Base-by-base conservation (phyloP, 1,284 basidiomycete species). In the Pascua guehoae region DNA sequence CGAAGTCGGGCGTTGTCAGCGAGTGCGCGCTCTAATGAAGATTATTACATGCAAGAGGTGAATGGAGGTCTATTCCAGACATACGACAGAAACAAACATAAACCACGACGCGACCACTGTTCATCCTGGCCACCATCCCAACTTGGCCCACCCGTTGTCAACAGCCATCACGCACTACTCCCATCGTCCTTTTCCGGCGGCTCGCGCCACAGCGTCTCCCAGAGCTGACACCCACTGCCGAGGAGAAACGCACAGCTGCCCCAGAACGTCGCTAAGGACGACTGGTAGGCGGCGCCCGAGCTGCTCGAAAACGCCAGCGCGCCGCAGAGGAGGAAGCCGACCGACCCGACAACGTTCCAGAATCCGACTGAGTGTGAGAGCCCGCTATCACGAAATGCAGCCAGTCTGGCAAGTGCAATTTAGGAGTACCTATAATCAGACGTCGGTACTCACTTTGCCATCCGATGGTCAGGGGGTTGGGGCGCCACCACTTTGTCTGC, bases 231-330 rank as follows among this genome's bases (percentile, higher is more conserved):
- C 0, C 79, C 60, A 61, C 82, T 83, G 5, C 82, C 83, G 45
- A 85, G 81, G 67, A 85, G 71, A 75, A 85, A 85, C 7, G 81
- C 83, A 81, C 82, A 85, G 14, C 81, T 79, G 17, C 82, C 84
- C 84, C 83, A 85, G 65, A 83, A 85, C 0, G 84, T 85, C 12
- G 79, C 76, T 41, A 84, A 69, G 8, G 78, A 76, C 62, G 81
- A 82, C 67, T 85, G 79, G 63, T 84, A 85, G 47, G 37, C 9
- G 16, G 73, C 73, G n/a, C 78, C 74, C 7, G 48, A 60, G 37
- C 65, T 62, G 5, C 74, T 61, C 5, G 76, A 80, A 57, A 80
- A 83, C 0, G 83, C 83, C 8, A 84, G 71, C 2, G 80, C 82
- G 8, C 82, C 83, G 52, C 82, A 85, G 2, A 83, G 70, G 41